These are phyloP conservation scores for Fonsecaea monophora DNA, from an alignment of 2,329 filamentous ascomycete genomes.

Conservation along the genomic window DNA sequence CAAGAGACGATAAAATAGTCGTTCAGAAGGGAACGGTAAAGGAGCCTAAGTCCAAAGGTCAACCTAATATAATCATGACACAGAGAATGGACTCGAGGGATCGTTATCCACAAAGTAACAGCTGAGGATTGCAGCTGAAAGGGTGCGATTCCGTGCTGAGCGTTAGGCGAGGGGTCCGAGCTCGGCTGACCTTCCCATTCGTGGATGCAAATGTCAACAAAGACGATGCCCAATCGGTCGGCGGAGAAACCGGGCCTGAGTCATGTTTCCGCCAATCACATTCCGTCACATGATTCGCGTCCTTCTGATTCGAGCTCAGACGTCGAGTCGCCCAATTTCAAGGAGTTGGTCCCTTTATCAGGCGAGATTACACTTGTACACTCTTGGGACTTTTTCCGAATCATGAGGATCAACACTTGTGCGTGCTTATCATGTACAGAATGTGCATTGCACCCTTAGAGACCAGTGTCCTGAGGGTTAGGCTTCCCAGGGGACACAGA, in stretches of 20 bases:
- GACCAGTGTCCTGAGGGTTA: background rate
- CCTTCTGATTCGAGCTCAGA: background rate
- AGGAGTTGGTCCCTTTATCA: background rate
- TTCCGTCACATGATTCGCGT: background rate
- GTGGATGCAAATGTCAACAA: slow-evolving; percentile 19
- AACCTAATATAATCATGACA: slow-evolving; percentile 12
- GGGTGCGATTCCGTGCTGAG: background rate
- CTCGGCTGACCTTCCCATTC: background rate
- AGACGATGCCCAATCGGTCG: slow-evolving; percentile 12
- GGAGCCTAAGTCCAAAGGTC: slow-evolving; percentile 1
- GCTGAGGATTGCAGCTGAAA: slow-evolving; percentile 17
- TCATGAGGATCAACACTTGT: background rate
- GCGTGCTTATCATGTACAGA: background rate
- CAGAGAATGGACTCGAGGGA: slow-evolving; percentile 9
- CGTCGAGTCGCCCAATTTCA: background rate
- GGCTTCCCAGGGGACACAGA: too few relatives aligned
- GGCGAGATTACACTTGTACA: slow-evolving; percentile 3
- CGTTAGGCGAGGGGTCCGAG: slow-evolving; percentile 3
- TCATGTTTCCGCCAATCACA: slow-evolving; percentile 18
- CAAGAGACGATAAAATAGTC: slow-evolving; percentile 5
- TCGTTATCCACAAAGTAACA: slow-evolving; percentile 3
- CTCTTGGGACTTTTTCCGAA: background rate
- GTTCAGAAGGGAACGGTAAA: background rate
- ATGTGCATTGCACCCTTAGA: background rate
- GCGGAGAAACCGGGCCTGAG: slow-evolving; percentile 17